Percentiles rank a stretch among this genome's conserved stretches.
phyloP scores from a whole-genome alignment of 768 basidiomycete species.

The Kockovaella imperatae region DNA sequence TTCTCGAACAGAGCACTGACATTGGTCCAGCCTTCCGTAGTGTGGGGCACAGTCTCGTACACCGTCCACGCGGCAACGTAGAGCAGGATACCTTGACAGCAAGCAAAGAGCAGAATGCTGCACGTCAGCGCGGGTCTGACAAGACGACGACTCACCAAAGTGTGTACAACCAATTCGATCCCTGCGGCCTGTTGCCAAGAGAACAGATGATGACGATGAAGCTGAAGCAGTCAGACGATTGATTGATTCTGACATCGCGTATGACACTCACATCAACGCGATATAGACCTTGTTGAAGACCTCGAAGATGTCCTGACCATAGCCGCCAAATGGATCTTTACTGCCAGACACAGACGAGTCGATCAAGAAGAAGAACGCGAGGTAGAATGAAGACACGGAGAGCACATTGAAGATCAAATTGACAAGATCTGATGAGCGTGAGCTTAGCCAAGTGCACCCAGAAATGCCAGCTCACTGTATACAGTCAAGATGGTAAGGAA shows the following conservation, averaged over 20 bases:
- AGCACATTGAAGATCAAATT: constrained; percentile 42
- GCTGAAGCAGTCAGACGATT: constrained; percentile 7
- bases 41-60: constrained; percentile 72
- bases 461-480: constrained; percentile 28
- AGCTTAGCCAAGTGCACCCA: background rate
- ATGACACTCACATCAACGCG: constrained; percentile 71
- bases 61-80: constrained; percentile 91
- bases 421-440: constrained; percentile 14
- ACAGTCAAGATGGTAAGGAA: constrained; percentile 30
- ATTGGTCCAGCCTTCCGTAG: constrained; percentile 65
- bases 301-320: constrained; percentile 66
- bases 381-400: constrained; percentile 42
- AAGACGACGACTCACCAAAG: constrained; percentile 47
- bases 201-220: constrained; percentile 48
- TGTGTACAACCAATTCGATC: constrained; percentile 78
- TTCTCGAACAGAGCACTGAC: constrained; percentile 47
- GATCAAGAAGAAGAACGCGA: constrained; percentile 65
- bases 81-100: constrained; percentile 54
- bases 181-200: constrained; percentile 78
- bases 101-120: constrained; percentile 35
- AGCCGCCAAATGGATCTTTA: constrained; percentile 66
- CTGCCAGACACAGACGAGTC: constrained; percentile 62
- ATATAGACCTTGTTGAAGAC: constrained; percentile 74
- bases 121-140: constrained; percentile 42
- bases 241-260: constrained; percentile 51